These are phyloP conservation scores for Leishmania arabica DNA, from an alignment of 208 protist species.

Conservation along the genomic window DNA sequence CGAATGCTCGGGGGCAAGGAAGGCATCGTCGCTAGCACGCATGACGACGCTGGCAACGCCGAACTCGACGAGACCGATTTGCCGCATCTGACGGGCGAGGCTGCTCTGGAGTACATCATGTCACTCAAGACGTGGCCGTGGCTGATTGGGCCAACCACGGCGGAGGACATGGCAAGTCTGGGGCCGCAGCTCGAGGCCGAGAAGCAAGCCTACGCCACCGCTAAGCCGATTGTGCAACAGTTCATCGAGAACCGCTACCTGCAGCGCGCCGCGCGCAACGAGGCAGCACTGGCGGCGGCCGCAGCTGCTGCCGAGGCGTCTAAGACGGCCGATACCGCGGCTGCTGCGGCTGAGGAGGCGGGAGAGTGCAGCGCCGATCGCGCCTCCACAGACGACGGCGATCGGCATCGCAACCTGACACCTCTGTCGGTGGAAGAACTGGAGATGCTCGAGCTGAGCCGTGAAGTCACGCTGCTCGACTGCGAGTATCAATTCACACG, in stretches of 20 bases:
- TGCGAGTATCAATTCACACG: conserved; percentile 71
- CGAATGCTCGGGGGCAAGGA: conserved; percentile 17
- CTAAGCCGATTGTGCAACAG: conserved; percentile 40
- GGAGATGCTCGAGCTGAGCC: conserved; percentile 31
- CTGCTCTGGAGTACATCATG: conserved; percentile 28
- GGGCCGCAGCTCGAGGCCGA: conserved; percentile 30
- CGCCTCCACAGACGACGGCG: conserved; percentile 13
- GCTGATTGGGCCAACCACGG: conserved; percentile 37
- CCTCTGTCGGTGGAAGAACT: conserved; percentile 22
- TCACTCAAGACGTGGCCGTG: conserved; percentile 42
- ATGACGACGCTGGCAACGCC: conserved; percentile 1
- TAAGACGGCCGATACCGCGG: neutral
- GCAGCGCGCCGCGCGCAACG: conserved; percentile 29
- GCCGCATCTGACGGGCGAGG: conserved; percentile 22
- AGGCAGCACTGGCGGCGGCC: conserved; percentile 5
- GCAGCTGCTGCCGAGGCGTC: conserved; percentile 4
- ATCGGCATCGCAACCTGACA: conserved; percentile 13
- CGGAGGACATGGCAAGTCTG: conserved; percentile 27
- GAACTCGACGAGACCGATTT: conserved; percentile 7
- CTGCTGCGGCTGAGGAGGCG: neutral
- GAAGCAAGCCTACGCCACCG: conserved; percentile 30
- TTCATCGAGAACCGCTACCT: conserved; percentile 42
- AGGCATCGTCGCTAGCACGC: neutral
- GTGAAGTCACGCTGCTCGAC: conserved; percentile 43
- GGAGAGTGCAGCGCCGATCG: conserved; percentile 6